phyloP scores from a whole-genome alignment of 495 filamentous ascomycete species.

The Aspergillus mulundensis region DNA sequence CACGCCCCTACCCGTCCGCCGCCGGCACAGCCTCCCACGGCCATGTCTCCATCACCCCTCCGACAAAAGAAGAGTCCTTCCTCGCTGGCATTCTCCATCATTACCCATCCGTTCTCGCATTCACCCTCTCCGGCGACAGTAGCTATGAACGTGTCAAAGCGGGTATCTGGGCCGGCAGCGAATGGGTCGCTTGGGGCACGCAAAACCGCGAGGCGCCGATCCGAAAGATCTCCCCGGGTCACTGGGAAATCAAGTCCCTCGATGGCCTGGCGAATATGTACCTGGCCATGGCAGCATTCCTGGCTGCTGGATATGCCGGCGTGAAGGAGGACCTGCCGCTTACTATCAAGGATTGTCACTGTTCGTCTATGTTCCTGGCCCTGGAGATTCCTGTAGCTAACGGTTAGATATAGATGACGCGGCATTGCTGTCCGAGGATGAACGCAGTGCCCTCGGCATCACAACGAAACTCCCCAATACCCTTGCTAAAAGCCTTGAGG shows the following conservation, averaged over 20 bases:
- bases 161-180: slow-evolving; percentile 53
- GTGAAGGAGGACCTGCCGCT: slow-evolving; percentile 44
- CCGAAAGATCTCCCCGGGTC: slow-evolving; percentile 33
- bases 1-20: slow-evolving; percentile 55
- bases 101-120: slow-evolving; percentile 32
- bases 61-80: slow-evolving; percentile 29
- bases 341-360: slow-evolving; percentile 52
- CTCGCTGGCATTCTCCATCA: slow-evolving; percentile 35
- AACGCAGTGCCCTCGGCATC: slow-evolving; percentile 30
- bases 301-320: slow-evolving; percentile 64
- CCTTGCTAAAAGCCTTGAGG: slow-evolving; percentile 27
- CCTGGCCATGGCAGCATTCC: slow-evolving; percentile 52
- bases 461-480: slow-evolving; percentile 38
- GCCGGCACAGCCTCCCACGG: slow-evolving; percentile 40
- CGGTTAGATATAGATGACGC: slow-evolving; percentile 25
- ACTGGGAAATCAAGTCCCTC: slow-evolving; percentile 41
- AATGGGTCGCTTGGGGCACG: slow-evolving; percentile 43
- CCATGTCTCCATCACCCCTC: slow-evolving; percentile 37
- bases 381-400: not conserved
- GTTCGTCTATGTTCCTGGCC: slow-evolving; percentile 18
- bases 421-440: slow-evolving; percentile 20
- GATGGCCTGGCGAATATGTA: slow-evolving; percentile 45
- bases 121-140: slow-evolving; percentile 32
- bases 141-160: slow-evolving; percentile 42
- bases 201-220: slow-evolving; percentile 44